These are phyloP conservation scores for Ogataea salicorniae DNA, from an alignment of 805 yeast species.

Conservation along the genomic window DNA sequence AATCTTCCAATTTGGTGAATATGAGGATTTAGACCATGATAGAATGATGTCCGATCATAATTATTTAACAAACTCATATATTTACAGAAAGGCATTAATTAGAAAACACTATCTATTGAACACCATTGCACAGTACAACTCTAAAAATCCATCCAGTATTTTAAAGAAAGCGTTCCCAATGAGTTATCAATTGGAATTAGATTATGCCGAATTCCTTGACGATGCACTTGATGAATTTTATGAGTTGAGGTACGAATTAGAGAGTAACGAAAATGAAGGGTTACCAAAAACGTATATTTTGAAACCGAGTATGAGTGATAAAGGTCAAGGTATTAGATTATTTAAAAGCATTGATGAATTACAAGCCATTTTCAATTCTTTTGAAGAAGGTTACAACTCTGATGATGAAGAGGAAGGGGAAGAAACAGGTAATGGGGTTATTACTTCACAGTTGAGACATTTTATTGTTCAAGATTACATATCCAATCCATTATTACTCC, in stretches of 20 bases:
- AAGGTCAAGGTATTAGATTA: constrained; percentile 90
- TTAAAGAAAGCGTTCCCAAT: constrained; percentile 63
- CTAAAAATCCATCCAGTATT: constrained; percentile 68
- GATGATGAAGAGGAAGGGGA: constrained; percentile 50
- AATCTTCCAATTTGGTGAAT: constrained; percentile 79
- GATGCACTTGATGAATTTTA: constrained; percentile 90
- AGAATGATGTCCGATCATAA: constrained; percentile 36
- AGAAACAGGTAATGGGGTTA: constrained; percentile 49
- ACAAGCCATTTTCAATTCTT: constrained; percentile 77
- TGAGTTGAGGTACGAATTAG: constrained; percentile 78
- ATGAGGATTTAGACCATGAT: constrained; percentile 83
- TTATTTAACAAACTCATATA: constrained; percentile 73
- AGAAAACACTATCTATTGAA: constrained; percentile 87
- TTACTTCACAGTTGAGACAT: constrained; percentile 83
- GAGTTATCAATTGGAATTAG: constrained; percentile 77
- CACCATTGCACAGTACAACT: constrained; percentile 67
- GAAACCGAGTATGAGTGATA: constrained; percentile 96
- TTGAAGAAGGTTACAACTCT: constrained; percentile 62
- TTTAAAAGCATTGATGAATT: constrained; percentile 75
- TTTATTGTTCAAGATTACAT: constrained; percentile 86
- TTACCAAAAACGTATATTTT: constrained; percentile 66
- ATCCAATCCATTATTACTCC: constrained; percentile 53
- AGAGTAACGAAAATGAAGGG: constrained; percentile 34
- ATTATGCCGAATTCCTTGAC: constrained; percentile 92
- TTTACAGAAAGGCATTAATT: constrained; percentile 85